Evolutionary conservation across 805 yeast species (phyloP).

Genomic region (Debaryomyces prosopidis): DNA sequence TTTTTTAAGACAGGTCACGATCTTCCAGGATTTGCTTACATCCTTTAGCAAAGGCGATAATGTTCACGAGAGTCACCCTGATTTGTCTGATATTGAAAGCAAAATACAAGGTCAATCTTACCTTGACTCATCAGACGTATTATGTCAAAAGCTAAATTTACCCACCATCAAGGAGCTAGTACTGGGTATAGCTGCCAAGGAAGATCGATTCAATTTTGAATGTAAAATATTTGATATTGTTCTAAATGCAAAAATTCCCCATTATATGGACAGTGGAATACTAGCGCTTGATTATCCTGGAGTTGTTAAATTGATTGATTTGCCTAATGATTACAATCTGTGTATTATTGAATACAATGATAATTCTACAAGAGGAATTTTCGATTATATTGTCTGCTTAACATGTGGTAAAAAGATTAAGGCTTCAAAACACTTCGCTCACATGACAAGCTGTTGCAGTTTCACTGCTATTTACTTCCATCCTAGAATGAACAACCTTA

Average conservation of each 20-base stretch:
- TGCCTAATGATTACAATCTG: slow-evolving; percentile 45
- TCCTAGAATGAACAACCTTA: slow-evolving; percentile 25
- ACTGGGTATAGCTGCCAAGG: slow-evolving; percentile 3
- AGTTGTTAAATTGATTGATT: slow-evolving; percentile 48
- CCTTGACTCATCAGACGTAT: slow-evolving; percentile 20
- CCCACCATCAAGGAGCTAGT: slow-evolving; percentile 23
- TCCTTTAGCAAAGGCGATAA: slow-evolving; percentile 28
- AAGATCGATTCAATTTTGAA: slow-evolving; percentile 15
- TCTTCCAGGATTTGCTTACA: slow-evolving; percentile 35
- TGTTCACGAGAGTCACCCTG: slow-evolving; percentile 13
- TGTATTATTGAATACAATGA: slow-evolving; percentile 24
- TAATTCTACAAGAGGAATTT: slow-evolving; percentile 11
- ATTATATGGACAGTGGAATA: slow-evolving; percentile 19
- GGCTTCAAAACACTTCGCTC: slow-evolving; percentile 25
- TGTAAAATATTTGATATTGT: slow-evolving; percentile 21
- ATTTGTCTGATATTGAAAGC: slow-evolving; percentile 16
- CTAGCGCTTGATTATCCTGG: slow-evolving; percentile 52
- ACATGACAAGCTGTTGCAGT: slow-evolving; percentile 24
- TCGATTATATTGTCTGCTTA: slow-evolving; percentile 32
- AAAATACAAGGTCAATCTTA: slow-evolving; percentile 14
- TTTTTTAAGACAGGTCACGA: slow-evolving; percentile 33
- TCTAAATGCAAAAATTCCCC: slow-evolving; percentile 26
- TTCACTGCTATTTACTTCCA: slow-evolving; percentile 27
- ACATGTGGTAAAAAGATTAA: slow-evolving; percentile 29
- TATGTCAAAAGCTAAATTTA: slow-evolving; percentile 23